Percentiles rank a stretch among this genome's conserved stretches.
These are phyloP conservation scores for Sordariomycetes sp. DNA, from an alignment of 2,329 filamentous ascomycete genomes.

Conservation along the genomic window DNA sequence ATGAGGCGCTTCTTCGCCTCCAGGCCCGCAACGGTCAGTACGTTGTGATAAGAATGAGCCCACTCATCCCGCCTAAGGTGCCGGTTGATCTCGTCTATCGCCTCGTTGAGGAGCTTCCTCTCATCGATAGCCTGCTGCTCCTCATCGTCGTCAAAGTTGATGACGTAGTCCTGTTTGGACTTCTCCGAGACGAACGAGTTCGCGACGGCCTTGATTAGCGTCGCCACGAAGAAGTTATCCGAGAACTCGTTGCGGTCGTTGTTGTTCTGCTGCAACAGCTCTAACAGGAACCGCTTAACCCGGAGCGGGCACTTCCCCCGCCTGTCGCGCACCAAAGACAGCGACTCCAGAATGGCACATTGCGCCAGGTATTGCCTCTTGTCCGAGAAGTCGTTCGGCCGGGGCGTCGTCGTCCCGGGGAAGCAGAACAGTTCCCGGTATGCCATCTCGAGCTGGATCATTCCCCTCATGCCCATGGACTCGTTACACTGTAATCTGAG, in stretches of 20 bases:
- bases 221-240: conserved; percentile 79
- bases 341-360: conserved; percentile 66
- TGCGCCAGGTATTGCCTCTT: conserved; percentile 77
- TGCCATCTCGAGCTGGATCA: conserved; percentile 71
- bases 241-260: conserved; percentile 83
- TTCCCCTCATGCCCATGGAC: conserved; percentile 59
- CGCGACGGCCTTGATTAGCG: conserved; percentile 52
- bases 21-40: conserved; percentile 49
- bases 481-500: conserved; percentile 62
- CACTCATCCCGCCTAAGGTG: conserved; percentile 57
- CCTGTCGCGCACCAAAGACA: conserved; percentile 63
- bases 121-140: conserved; percentile 25
- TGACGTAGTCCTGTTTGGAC: conserved; percentile 25
- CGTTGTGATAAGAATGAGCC: conserved; percentile 54
- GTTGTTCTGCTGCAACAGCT: conserved; percentile 86
- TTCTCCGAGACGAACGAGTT: conserved; percentile 40
- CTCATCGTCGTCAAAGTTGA: conserved; percentile 28
- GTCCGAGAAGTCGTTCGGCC: conserved; percentile 84
- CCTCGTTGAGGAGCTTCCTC: conserved; percentile 34
- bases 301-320: conserved; percentile 62
- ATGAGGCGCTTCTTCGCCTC: conserved; percentile 49
- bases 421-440: conserved; percentile 86
- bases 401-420: conserved; percentile 62
- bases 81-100: conserved; percentile 51
- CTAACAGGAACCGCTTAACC: conserved; percentile 73